Evolutionary conservation across 352 stramenopile species (phyloP), one percentile per base, ranked within the genome.

Genomic region (Thraustotheca clavata): DNA sequence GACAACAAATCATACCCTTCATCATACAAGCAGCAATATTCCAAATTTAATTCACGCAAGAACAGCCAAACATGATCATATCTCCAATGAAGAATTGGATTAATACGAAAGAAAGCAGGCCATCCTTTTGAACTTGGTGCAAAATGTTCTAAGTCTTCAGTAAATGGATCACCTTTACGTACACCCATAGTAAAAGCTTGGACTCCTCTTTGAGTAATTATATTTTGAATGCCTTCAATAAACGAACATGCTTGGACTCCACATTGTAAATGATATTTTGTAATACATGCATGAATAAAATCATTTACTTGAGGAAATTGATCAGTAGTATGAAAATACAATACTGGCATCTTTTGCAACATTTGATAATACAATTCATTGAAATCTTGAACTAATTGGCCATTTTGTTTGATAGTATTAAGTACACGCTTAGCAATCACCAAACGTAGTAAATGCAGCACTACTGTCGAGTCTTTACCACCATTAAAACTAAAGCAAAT

Each of bases 21-120:
- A 67, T 97, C 90, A 67, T 97, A 97, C 18, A 97, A 67, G 20
- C 59, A 68, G 72, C 88, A 96, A 68, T 97, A 97, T 20, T 91
- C 83, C 27, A 97, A 70, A 33, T 84, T 67, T 60, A 84, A 96
- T 20, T 89, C 71, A 18, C 88, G 80, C 41, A 98, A 61, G 71
- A 98, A 98, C 41, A 85, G 74, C 93, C 92, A 98, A 16, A 98
- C 88, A 68, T 98, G 82, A 6, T 81, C 81, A 76, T 99, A 99
- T 5, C 82, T 96, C 96, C 96, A 99, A 52, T 91, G 67, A 34
- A 99, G 71, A 41, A 98, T 96, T n/a, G 96, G 96, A 76, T 99
- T 99, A n/a, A 98, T 88, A 32, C 96, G 81, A 74, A 99, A 83
- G 70, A 99, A 99, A 12, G 95, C 86, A 35, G 96, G 96, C 95